Percentiles rank a stretch among this genome's conserved stretches.
Evolutionary conservation across 1,284 basidiomycete genomes (phyloP).

Genomic region (Ustilago trichophora): DNA sequence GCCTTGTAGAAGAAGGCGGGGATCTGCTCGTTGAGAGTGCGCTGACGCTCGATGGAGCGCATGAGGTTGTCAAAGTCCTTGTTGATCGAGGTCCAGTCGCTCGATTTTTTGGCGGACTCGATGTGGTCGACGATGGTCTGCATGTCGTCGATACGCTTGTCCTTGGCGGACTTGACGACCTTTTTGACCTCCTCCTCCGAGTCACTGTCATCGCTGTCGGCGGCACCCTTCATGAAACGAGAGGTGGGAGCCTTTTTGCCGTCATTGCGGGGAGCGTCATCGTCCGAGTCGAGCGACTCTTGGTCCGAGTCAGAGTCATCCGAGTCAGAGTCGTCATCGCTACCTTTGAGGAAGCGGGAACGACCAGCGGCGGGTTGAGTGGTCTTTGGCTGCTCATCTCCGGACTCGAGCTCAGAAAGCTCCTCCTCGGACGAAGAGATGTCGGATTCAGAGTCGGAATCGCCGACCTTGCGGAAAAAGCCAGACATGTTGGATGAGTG

Average conservation of each 20-base stretch:
- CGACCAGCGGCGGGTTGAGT: slow-evolving; percentile 47
- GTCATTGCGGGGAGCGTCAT: slow-evolving; percentile 33
- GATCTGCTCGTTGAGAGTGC: slow-evolving; percentile 82
- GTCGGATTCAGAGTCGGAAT: slow-evolving; percentile 66
- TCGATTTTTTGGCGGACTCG: slow-evolving; percentile 91
- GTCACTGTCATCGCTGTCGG: slow-evolving; percentile 70
- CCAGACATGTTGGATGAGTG: slow-evolving; percentile 54
- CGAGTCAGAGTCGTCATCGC: slow-evolving; percentile 51
- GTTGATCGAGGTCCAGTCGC: slow-evolving; percentile 87
- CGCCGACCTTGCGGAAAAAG: slow-evolving; percentile 64
- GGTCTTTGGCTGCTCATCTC: slow-evolving; percentile 57
- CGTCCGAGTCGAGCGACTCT: slow-evolving; percentile 49
- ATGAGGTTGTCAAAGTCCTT: slow-evolving; percentile 94
- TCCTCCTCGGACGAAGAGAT: slow-evolving; percentile 64
- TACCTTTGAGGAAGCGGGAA: slow-evolving; percentile 51
- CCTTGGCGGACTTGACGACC: slow-evolving; percentile 83
- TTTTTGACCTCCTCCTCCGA: slow-evolving; percentile 77
- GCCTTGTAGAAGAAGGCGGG: slow-evolving; percentile 87
- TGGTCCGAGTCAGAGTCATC: slow-evolving; percentile 53
- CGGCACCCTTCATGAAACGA: slow-evolving; percentile 64
- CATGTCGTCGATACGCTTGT: slow-evolving; percentile 87
- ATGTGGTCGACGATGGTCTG: slow-evolving; percentile 85
- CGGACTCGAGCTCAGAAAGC: slow-evolving; percentile 62
- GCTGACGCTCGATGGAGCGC: slow-evolving; percentile 88
- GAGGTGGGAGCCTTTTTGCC: slow-evolving; percentile 57